Base-by-base conservation (phyloP, 2,329 filamentous ascomycete genomes). In the Ceratocystis cacaofunesta region DNA sequence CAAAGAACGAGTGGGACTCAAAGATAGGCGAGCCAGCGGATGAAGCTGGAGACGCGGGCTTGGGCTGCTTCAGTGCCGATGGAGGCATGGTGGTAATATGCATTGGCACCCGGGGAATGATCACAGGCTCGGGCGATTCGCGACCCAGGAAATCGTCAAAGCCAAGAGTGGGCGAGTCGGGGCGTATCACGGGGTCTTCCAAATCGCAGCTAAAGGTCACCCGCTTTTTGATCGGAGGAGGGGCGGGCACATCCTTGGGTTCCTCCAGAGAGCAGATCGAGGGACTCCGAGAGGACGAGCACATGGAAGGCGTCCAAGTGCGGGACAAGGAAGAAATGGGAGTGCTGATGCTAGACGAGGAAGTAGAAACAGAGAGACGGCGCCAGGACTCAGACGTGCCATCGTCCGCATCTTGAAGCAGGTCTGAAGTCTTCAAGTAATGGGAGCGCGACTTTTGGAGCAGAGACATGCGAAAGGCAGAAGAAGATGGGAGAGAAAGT, bases 161-260 rank as follows among this genome's bases (percentile, higher is more conserved):
- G 10, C 82, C 82, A 5, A 85, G 77, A 0, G 82, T 85, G 1
- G 82, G 82, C 2, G 82, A 85, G 69, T 85, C 82, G 0, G 82
- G 82, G 7, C 82, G 80, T 67, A 83, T 76, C 41, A 78, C 73
- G 22, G 80, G 79, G 69, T 81, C 75, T 17, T 74, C 73, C 17
- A 73, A 69, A 12, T 71, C 71, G 28, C 76, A 72, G 44, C 69
- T 71, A 66, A 76, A 78, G 46, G 72, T 73, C 41, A 77, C 75
- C 25, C 74, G 74, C 70, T 77, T 77, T 71, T 75, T 77, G 44
- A 70, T 57, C 41, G 68, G 25, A 43, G 64, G 58, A 22, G 48
- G 65, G 50, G 62, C 43, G 62, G 57, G 15, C 48, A 60, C 17
- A 64, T 68, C 44, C 50, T 64, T 55, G 41, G 68, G 68, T 52